phyloP scores from a whole-genome alignment of 1,284 basidiomycete species.

The Pyrrhoderma lamaoense region DNA sequence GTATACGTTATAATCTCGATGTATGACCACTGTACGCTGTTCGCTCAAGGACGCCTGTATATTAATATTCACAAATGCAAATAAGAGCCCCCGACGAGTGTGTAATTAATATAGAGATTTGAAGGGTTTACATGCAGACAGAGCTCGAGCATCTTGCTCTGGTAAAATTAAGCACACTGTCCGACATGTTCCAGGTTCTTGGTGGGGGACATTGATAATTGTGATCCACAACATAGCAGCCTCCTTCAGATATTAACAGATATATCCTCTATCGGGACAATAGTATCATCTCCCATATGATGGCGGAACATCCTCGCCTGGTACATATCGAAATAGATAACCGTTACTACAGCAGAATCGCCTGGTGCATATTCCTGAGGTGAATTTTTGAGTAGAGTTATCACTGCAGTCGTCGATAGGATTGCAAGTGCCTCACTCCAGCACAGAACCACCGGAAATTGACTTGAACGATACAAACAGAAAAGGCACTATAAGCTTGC shows the following conservation, averaged over 20 bases:
- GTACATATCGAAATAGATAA: slow-evolving; percentile 50
- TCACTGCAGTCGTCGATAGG: slow-evolving; percentile 47
- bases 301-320: slow-evolving; percentile 42
- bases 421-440: slow-evolving; percentile 27
- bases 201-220: slow-evolving; percentile 62
- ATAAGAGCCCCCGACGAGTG: neutral
- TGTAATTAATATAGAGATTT: neutral
- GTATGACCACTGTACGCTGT: slow-evolving; percentile 49
- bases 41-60: slow-evolving; percentile 51
- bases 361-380: slow-evolving; percentile 36
- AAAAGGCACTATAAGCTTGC: too few species aligned
- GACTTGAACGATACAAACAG: too few species aligned
- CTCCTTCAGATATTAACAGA: slow-evolving; percentile 48
- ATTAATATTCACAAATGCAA: neutral
- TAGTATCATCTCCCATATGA: slow-evolving; percentile 48
- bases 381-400: slow-evolving; percentile 48
- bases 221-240: slow-evolving; percentile 57
- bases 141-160: slow-evolving; percentile 57
- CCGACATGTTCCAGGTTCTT: slow-evolving; percentile 29
- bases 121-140: slow-evolving; percentile 49
- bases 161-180: slow-evolving; percentile 43
- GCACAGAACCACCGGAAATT: too few species aligned
- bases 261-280: slow-evolving; percentile 68
- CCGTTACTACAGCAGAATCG: slow-evolving; percentile 57
- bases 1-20: slow-evolving; percentile 36